A percentile compares a stretch with the other conserved stretches of the same genome.
Evolutionary conservation across 2,329 filamentous ascomycete genomes (phyloP).

Genomic region (Lecanosticta acicola): DNA sequence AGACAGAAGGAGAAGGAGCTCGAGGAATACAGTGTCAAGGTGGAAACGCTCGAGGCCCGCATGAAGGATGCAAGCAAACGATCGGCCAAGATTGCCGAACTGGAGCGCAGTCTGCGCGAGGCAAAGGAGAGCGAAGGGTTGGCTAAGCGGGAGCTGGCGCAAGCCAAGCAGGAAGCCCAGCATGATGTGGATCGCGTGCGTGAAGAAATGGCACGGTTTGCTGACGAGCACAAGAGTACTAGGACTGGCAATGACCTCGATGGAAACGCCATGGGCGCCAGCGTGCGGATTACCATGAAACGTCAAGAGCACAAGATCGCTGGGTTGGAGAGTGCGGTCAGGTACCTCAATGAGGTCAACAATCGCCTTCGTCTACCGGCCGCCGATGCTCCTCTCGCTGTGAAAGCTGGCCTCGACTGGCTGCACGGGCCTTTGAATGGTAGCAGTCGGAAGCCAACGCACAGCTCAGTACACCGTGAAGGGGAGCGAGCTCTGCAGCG

Average conservation of each 20-base stretch:
- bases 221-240: conserved; percentile 21
- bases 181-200: conserved; percentile 26
- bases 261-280: conserved; percentile 63
- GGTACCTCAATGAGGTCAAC: conserved; percentile 64
- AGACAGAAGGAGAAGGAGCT: conserved; percentile 63
- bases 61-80: conserved; percentile 80
- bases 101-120: conserved; percentile 46
- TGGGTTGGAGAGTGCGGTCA: conserved; percentile 58
- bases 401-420: conserved; percentile 50
- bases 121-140: conserved; percentile 51
- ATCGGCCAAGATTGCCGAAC: conserved; percentile 60
- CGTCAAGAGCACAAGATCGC: conserved; percentile 62
- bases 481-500: conserved; percentile 59
- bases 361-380: conserved; percentile 51
- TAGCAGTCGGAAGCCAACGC: conserved; percentile 20
- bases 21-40: conserved; percentile 83
- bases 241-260: conserved; percentile 53
- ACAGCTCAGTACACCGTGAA: conserved; percentile 54
- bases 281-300: conserved; percentile 65
- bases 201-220: conserved; percentile 26
- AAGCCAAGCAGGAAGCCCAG: conserved; percentile 23
- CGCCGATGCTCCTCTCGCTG: conserved; percentile 15
- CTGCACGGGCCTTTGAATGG: conserved; percentile 55
- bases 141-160: conserved; percentile 33
- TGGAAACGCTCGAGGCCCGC: conserved; percentile 82